Base-by-base conservation (phyloP, 108 stramenopile genomes). In the Cyclotella distinguenda region DNA sequence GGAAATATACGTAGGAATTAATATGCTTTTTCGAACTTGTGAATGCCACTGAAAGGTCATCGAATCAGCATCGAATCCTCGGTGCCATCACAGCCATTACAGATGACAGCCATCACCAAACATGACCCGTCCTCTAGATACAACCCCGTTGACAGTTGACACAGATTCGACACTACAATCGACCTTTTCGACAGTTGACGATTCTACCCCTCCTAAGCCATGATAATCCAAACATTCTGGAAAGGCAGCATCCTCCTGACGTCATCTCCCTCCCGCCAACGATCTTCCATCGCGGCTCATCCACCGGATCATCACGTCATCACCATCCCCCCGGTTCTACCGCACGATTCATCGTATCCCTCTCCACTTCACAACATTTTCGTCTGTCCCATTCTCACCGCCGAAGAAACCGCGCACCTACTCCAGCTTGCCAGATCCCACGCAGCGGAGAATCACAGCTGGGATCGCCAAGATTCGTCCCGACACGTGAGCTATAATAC, bases 401-500 rank as follows among this genome's bases (percentile, higher is more conserved):
- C 22, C 2, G 82, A 76, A 10, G 82, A 90, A 79, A 77, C 79
- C 8, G 0, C 54, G 5, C 56, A 23, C 12, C 74, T 85, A 21
- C 60, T 79, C 16, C n/a, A 66, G 35, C 21, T 87, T 28, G 74
- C 86, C n/a, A 25, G 66, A n/a, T 53, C 52, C 9, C 69, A 78
- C 47, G 89, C 86, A 0, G 32, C 34, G 28, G 48, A 53, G 15
- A 86, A 81, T 27, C 68, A 75, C 22, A 60, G 81, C n/a, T 87
- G 89, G 89, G 68, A 84, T 42, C 39, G 44, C 49, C 82, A 73
- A 49, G 81, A 87, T 54, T 66, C 59, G 16, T 60, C 74, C 28
- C 79, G 88, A 18, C 88, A 90, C 66, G 70, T 48, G n/a, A 66
- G 63, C 33, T 90, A 87, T 61, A 58, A 78, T 11, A 90, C 88